A percentile compares a stretch with the other conserved stretches of the same genome.
Conservation (phyloP, 257 asterid genomes). For the Lantana camara region DNA sequence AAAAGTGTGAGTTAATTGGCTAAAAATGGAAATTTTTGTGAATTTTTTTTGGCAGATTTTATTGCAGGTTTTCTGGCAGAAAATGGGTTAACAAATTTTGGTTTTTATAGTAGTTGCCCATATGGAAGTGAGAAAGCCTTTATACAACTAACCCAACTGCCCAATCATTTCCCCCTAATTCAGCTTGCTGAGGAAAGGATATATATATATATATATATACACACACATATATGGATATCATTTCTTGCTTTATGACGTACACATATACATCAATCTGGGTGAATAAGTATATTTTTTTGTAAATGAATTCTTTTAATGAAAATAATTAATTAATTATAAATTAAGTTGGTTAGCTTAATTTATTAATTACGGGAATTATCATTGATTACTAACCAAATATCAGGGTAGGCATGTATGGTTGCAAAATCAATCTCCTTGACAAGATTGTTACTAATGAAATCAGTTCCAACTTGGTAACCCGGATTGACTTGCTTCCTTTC, state of each 20-base stretch:
- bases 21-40: neutral
- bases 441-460: conserved; percentile 58
- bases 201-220: too few species aligned
- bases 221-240: neutral
- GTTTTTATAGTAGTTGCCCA: neutral
- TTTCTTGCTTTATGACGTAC: neutral
- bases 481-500: conserved; percentile 60
- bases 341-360: neutral
- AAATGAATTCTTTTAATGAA: too few species aligned
- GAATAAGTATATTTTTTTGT: too few species aligned
- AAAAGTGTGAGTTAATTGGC: neutral
- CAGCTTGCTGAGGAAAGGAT: neutral
- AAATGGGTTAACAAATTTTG: neutral
- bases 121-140: conserved; percentile 6
- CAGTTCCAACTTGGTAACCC: conserved; percentile 77
- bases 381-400: conserved; percentile 35
- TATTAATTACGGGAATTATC: neutral
- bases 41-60: neutral
- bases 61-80: conserved; percentile 13
- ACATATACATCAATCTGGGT: too few species aligned
- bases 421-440: conserved; percentile 60
- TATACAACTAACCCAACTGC: conserved; percentile 11
- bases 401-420: conserved; percentile 77
- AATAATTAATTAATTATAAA: too few species aligned
- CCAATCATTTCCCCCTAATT: neutral